phyloP scores from a whole-genome alignment of 2,329 filamentous ascomycete species.

The Tympanopsis confertula region DNA sequence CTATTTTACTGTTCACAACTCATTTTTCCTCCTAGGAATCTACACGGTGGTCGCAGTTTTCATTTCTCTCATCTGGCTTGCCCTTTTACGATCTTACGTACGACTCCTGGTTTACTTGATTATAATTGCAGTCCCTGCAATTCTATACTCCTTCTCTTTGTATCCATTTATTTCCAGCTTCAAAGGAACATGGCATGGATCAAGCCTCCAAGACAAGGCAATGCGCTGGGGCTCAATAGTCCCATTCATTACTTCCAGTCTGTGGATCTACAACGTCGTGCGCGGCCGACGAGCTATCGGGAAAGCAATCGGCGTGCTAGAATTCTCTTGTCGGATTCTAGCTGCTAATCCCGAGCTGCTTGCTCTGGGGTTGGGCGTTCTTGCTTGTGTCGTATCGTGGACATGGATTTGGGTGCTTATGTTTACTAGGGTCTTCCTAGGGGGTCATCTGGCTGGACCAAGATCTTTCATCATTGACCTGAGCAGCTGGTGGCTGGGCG shows the following conservation, averaged over 20 bases:
- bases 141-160: slow-evolving; percentile 49
- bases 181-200: slow-evolving; percentile 42
- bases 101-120: slow-evolving; percentile 44
- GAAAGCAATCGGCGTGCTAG: slow-evolving; percentile 47
- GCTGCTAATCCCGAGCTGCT: slow-evolving; percentile 44
- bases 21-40: slow-evolving; percentile 47
- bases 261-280: slow-evolving; percentile 47
- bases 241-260: slow-evolving; percentile 37
- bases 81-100: slow-evolving; percentile 46
- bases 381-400: slow-evolving; percentile 43
- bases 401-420: slow-evolving; percentile 58
- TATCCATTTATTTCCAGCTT: slow-evolving; percentile 54
- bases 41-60: slow-evolving; percentile 51
- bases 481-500: slow-evolving; percentile 54
- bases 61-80: slow-evolving; percentile 51
- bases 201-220: slow-evolving; percentile 45
- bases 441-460: slow-evolving; percentile 37
- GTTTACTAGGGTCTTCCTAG: slow-evolving; percentile 55
- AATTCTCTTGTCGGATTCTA: slow-evolving; percentile 50
- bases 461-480: slow-evolving; percentile 45
- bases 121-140: slow-evolving; percentile 44
- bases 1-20: slow-evolving; percentile 48
- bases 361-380: slow-evolving; percentile 40
- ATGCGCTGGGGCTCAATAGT: slow-evolving; percentile 51
- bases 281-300: slow-evolving; percentile 43